Evolutionary conservation across 1,284 basidiomycete genomes (phyloP), one percentile per base, ranked within the genome.

Genomic region (Cutaneotrichosporon sp.): DNA sequence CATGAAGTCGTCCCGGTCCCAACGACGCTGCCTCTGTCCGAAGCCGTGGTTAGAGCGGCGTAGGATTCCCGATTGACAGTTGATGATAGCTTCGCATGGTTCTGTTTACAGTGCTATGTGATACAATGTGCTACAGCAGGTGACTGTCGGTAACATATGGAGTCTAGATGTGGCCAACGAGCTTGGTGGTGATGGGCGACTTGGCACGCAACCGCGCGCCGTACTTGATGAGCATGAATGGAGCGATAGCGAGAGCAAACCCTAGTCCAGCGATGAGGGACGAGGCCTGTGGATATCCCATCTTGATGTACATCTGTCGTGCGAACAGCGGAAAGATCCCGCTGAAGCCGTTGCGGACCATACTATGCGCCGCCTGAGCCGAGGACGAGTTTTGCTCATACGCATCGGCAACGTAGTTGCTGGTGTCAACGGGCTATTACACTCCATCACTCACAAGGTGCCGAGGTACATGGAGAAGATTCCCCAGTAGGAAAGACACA

Each of bases 281-380:
- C 8, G 73, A 73, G 0, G 79, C 79, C 59, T 72, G 66, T 7
- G 73, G 65, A 66, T 77, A 76, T 0, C 72, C 72, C 63, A 81
- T 67, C 5, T 65, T 62, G 26, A 67, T 53, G 66, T 79, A 80
- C 59, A 79, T 75, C 30, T 71, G 69, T 36, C 66, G 52, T 1
- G 69, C 73, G 58, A 80, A 81, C 31, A 80, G 72, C 3, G 79
- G 78, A 58, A 80, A 77, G 3, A 72, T 42, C 6, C 71, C 73
- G 6, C 70, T 67, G 30, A 74, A 63, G 11, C 80, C 52, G 69
- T 81, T 82, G 34, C 81, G 65, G 5, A 73, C 69, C 42, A 81
- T 75, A 31, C 65, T 71, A 52, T 81, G 81, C 2, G 78, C 71
- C 0, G 80, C 81, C 60, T 82, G 80, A 0, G 77, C 81, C 0